Percentiles rank a stretch among this genome's conserved stretches.
Evolutionary conservation across 306 rosid species (phyloP).

Genomic region (Lotus japonicus): DNA sequence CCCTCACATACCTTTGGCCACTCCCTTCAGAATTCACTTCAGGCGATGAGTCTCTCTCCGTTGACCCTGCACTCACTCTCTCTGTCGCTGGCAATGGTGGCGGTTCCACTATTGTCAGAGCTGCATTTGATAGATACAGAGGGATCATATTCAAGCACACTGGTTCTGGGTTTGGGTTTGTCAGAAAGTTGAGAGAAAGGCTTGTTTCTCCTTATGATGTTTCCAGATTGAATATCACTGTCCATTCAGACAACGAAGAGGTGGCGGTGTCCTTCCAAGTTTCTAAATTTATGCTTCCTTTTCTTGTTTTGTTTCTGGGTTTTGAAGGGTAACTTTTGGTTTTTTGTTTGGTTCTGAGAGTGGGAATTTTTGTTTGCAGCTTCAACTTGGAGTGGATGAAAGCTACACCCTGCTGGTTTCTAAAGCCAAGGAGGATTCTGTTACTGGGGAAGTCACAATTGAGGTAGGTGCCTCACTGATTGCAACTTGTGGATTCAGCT

Average conservation of each 20-base stretch:
- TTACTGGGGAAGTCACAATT: slow-evolving; percentile 50
- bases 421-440: slow-evolving; percentile 40
- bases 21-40: slow-evolving; percentile 56
- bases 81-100: slow-evolving; percentile 40
- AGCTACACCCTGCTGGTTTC: slow-evolving; percentile 64
- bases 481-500: background rate
- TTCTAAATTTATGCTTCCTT: background rate
- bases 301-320: background rate
- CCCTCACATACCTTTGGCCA: slow-evolving; percentile 83
- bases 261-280: slow-evolving; percentile 22
- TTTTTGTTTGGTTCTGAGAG: background rate
- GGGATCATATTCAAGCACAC: slow-evolving; percentile 58
- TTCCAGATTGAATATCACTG: slow-evolving; percentile 41
- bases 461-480: slow-evolving; percentile 42
- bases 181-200: slow-evolving; percentile 33
- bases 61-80: slow-evolving; percentile 66
- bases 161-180: slow-evolving; percentile 5
- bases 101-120: slow-evolving; percentile 33
- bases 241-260: slow-evolving; percentile 50
- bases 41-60: slow-evolving; percentile 56
- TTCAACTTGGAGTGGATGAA: slow-evolving; percentile 92
- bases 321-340: background rate
- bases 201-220: slow-evolving; percentile 34
- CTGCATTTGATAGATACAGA: slow-evolving; percentile 72
- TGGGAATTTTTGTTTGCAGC: slow-evolving; percentile 35